Conservation (phyloP, 768 basidiomycete species). For the Calocera cornea region DNA sequence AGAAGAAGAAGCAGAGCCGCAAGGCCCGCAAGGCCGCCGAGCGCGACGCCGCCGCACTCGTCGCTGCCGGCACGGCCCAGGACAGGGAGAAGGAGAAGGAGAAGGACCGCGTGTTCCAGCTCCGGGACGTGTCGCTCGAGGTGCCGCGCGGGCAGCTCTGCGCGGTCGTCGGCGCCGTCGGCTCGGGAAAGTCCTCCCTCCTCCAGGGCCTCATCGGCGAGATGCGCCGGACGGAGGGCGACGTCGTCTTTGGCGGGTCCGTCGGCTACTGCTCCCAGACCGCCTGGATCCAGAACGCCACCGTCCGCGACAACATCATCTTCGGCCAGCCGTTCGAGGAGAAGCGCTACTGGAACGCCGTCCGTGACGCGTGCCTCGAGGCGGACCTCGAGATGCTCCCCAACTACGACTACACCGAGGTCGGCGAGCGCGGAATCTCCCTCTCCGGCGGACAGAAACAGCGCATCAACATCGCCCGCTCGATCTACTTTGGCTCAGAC, state of each 20-base stretch:
- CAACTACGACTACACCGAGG: slow-evolving; percentile 69
- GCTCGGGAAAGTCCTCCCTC: slow-evolving; percentile 51
- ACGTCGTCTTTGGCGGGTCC: slow-evolving; percentile 56
- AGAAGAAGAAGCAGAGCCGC: slow-evolving; percentile 27
- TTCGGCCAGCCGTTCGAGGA: slow-evolving; percentile 77
- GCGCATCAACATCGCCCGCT: slow-evolving; percentile 71
- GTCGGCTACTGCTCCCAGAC: slow-evolving; percentile 76
- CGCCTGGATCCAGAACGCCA: slow-evolving; percentile 88
- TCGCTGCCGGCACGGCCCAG: slow-evolving; percentile 8
- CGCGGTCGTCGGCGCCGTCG: slow-evolving; percentile 76
- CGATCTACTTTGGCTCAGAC: slow-evolving; percentile 74
- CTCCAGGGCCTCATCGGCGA: slow-evolving; percentile 69
- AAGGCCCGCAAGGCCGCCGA: slow-evolving; percentile 14
- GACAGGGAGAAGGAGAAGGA: slow-evolving; percentile 17
- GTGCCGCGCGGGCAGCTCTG: slow-evolving; percentile 67
- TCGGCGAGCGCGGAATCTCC: slow-evolving; percentile 75
- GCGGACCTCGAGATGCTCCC: slow-evolving; percentile 66
- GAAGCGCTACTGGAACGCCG: slow-evolving; percentile 66
- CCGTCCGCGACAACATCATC: slow-evolving; percentile 76
- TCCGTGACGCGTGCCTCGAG: slow-evolving; percentile 64
- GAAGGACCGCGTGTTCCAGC: slow-evolving; percentile 39
- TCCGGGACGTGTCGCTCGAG: slow-evolving; percentile 48
- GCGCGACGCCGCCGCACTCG: background rate
- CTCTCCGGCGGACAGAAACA: slow-evolving; percentile 75
- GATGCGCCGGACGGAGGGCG: slow-evolving; percentile 59